Conservation (phyloP, 2,329 filamentous ascomycete species). For the Fusarium palustre region DNA sequence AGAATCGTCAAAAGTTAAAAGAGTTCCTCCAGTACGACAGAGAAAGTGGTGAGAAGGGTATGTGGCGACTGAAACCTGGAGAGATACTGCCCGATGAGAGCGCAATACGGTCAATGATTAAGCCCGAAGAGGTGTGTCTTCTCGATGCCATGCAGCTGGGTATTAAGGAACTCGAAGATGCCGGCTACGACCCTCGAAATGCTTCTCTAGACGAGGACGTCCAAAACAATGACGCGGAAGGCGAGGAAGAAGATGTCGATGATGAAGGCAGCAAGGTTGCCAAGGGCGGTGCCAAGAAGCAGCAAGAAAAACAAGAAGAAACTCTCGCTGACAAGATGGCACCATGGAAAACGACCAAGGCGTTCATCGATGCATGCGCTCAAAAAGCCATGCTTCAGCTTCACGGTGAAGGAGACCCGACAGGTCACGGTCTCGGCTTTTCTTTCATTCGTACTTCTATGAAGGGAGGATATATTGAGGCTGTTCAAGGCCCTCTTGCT, state of each 20-base stretch:
- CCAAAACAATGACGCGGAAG: slow-evolving; percentile 72
- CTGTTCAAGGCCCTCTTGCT: slow-evolving; percentile 74
- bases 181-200: slow-evolving; percentile 80
- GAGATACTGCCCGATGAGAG: slow-evolving; percentile 84
- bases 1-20: slow-evolving; percentile 96
- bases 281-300: slow-evolving; percentile 58
- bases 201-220: slow-evolving; percentile 72
- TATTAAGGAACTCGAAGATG: slow-evolving; percentile 88
- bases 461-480: slow-evolving; percentile 95
- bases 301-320: slow-evolving; percentile 67
- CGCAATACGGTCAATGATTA: slow-evolving; percentile 86
- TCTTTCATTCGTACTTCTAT: slow-evolving; percentile 98
- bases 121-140: slow-evolving; percentile 93
- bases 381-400: slow-evolving; percentile 97
- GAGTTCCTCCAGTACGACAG: slow-evolving; percentile 95
- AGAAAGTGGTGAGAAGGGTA: slow-evolving; percentile 74
- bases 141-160: slow-evolving; percentile 98
- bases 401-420: slow-evolving; percentile 94
- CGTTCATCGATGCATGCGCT: slow-evolving; percentile 92
- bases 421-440: slow-evolving; percentile 91
- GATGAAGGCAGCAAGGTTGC: slow-evolving; percentile 56
- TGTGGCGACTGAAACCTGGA: slow-evolving; percentile 80
- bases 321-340: slow-evolving; percentile 89
- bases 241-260: slow-evolving; percentile 62
- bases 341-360: slow-evolving; percentile 96